Percentiles rank a stretch among this genome's conserved stretches.
Evolutionary conservation across 345 rosid species (phyloP).

Genomic region (Rhizophora apiculata): DNA sequence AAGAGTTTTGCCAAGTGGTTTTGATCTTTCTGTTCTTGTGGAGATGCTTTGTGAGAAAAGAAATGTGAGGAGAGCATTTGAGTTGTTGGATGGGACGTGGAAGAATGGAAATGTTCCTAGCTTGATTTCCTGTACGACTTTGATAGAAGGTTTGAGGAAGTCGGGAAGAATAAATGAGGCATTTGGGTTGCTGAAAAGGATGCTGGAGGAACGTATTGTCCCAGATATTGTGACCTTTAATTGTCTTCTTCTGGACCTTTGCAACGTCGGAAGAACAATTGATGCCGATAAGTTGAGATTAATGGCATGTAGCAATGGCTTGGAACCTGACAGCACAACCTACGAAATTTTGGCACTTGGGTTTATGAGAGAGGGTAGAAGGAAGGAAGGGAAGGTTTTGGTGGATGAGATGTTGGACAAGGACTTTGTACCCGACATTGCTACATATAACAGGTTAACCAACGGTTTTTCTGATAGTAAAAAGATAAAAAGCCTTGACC

Average conservation of each 20-base stretch:
- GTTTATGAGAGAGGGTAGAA: slow-evolving; percentile 47
- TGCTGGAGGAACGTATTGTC: slow-evolving; percentile 51
- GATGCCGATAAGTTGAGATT: slow-evolving; percentile 64
- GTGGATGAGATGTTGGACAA: slow-evolving; percentile 85
- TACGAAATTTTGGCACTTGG: slow-evolving; percentile 63
- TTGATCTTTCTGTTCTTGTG: slow-evolving; percentile 56
- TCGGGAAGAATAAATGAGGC: slow-evolving; percentile 48
- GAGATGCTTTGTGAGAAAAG: slow-evolving; percentile 52
- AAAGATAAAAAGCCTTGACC: no score
- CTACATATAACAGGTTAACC: slow-evolving; percentile 66
- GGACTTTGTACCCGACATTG: slow-evolving; percentile 66
- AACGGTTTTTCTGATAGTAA: slow-evolving; percentile 38
- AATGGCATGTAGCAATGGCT: slow-evolving; percentile 60
- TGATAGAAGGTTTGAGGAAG: slow-evolving; percentile 76
- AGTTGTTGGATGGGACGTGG: slow-evolving; percentile 61
- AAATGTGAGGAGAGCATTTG: slow-evolving; percentile 47
- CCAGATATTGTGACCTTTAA: slow-evolving; percentile 79
- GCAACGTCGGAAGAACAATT: slow-evolving; percentile 44
- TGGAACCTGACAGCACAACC: slow-evolving; percentile 50
- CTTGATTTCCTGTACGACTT: slow-evolving; percentile 65
- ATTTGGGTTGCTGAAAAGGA: slow-evolving; percentile 51
- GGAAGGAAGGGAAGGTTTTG: slow-evolving; percentile 57
- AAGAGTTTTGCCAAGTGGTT: slow-evolving; percentile 53
- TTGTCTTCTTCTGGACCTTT: slow-evolving; percentile 69
- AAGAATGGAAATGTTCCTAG: slow-evolving; percentile 53